Percentiles rank a stretch among this genome's conserved stretches.
Conservation (phyloP, 202 grass and related monocot genomes). For the Elaeis oleifera region DNA sequence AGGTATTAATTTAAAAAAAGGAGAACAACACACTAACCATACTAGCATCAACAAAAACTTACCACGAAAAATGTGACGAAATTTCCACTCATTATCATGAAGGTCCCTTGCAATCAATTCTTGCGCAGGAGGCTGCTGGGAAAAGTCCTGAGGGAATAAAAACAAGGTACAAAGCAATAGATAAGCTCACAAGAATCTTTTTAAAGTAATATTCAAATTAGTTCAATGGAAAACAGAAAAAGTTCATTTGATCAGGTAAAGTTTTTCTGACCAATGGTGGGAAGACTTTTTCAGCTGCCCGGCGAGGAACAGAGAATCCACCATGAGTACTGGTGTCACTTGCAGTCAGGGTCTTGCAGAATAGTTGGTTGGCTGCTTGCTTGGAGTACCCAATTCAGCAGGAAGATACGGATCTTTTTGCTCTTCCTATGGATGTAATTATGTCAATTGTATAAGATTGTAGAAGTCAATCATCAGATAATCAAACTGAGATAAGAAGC, state of each 20-base stretch:
- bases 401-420: conserved; percentile 91
- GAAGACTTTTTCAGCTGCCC: conserved; percentile 98
- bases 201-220: no score
- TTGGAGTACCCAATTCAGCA: conserved; percentile 63
- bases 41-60: background rate
- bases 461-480: background rate
- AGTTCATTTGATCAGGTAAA: no score
- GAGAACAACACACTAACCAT: background rate
- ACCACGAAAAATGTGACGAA: conserved; percentile 97
- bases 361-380: conserved; percentile 94
- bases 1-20: no score
- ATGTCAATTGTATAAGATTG: conserved; percentile 18
- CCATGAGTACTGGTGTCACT: conserved; percentile 99
- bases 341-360: conserved; percentile 95
- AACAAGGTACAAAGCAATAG: conserved; percentile 1
- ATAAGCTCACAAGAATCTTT: conserved; percentile 16
- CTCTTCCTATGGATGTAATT: conserved; percentile 48
- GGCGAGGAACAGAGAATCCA: conserved; percentile 87
- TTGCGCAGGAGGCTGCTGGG: conserved; percentile 80
- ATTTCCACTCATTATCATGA: conserved; percentile 98
- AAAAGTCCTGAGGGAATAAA: conserved; percentile 54
- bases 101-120: conserved; percentile 81
- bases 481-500: conserved; percentile 16
- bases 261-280: conserved; percentile 56
- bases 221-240: no score